phyloP scores from a whole-genome alignment of 108 stramenopile species.

The Schizochytrium sp. region DNA sequence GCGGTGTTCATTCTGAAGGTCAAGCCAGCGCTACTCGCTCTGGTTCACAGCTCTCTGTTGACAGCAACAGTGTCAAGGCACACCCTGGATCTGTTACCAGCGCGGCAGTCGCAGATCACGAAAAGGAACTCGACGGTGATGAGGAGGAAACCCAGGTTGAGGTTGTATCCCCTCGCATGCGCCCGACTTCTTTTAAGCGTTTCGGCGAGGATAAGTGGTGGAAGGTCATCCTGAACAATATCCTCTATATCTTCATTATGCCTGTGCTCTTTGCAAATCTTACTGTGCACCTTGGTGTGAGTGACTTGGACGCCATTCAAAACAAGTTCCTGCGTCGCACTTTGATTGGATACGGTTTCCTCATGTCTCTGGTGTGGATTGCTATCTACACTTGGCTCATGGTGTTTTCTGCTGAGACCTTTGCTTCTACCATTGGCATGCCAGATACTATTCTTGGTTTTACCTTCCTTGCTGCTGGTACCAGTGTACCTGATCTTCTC shows the following conservation, averaged over 20 bases:
- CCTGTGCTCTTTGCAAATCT: constrained; percentile 10
- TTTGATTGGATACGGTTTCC: constrained; percentile 30
- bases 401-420: constrained; percentile 48
- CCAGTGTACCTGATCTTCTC: constrained; percentile 73
- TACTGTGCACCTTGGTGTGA: background rate
- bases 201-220: background rate
- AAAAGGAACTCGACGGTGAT: background rate
- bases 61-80: background rate
- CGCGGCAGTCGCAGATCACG: no score
- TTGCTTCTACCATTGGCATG: constrained; percentile 68
- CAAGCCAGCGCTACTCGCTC: background rate
- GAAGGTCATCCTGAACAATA: constrained; percentile 2
- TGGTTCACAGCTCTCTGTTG: background rate
- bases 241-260: background rate
- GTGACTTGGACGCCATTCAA: background rate
- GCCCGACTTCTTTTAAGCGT: background rate
- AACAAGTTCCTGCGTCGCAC: background rate
- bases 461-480: constrained; percentile 85
- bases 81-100: no score
- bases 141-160: background rate
- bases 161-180: background rate
- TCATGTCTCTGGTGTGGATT: constrained; percentile 58
- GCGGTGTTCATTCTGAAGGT: background rate
- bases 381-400: constrained; percentile 58
- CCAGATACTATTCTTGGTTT: constrained; percentile 82